Conservation (phyloP, 345 rosid species). For the Citrus maxima region DNA sequence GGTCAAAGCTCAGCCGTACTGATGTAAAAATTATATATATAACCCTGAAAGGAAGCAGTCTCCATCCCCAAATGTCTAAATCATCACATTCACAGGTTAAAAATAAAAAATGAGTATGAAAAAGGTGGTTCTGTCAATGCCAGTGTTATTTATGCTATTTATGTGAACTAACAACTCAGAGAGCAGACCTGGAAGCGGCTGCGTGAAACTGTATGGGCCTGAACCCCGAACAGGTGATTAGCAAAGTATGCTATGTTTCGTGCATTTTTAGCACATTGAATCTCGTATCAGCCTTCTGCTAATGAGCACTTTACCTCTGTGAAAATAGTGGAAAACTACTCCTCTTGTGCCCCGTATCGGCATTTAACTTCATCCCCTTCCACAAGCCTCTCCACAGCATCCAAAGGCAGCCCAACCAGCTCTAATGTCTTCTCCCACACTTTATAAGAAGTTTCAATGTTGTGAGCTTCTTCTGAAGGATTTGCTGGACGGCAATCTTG, state of each 20-base stretch:
- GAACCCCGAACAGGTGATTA: not conserved
- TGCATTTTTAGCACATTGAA: not conserved
- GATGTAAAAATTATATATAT: not conserved
- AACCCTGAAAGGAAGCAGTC: not conserved
- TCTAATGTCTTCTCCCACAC: constrained; percentile 94
- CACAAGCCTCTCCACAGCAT: constrained; percentile 72
- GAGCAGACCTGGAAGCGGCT: not conserved
- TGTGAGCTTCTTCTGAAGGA: constrained; percentile 95
- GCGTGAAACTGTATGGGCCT: not conserved
- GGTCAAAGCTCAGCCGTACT: not conserved
- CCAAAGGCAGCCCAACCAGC: constrained; percentile 74
- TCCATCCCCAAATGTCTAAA: not conserved
- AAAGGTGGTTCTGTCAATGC: not conserved
- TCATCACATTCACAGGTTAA: not conserved
- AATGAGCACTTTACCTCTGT: not conserved
- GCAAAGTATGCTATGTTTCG: not conserved
- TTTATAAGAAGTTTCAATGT: constrained; percentile 50
- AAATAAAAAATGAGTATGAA: not conserved
- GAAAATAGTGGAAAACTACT: constrained; percentile 11
- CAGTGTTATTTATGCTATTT: not conserved
- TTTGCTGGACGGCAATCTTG: constrained; percentile 89
- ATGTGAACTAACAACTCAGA: not conserved
- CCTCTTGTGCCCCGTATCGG: constrained; percentile 38
- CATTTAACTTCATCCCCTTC: constrained; percentile 66
- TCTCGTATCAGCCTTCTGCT: not conserved